phyloP scores from a whole-genome alignment of 129 eudicot species.

The Lactuca saligna region DNA sequence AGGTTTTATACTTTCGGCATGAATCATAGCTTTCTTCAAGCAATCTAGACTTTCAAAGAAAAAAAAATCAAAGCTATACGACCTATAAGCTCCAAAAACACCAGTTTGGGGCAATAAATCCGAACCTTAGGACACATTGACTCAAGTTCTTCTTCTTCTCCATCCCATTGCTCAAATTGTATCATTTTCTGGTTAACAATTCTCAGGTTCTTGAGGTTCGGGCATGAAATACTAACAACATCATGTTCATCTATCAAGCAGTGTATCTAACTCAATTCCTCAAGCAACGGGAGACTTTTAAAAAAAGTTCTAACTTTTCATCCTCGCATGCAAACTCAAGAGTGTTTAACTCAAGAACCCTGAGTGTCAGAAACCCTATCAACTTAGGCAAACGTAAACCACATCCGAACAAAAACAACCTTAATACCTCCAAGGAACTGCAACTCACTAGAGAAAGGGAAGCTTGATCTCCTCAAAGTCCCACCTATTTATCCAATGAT shows the following conservation, averaged over 20 bases:
- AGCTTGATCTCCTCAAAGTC: conserved; percentile 1
- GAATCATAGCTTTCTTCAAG: conserved; percentile 22
- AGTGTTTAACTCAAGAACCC: conserved; percentile 20
- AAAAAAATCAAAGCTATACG: background rate
- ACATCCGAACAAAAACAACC: background rate
- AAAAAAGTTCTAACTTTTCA: background rate
- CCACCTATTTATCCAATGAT: conserved; percentile 3
- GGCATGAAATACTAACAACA: conserved; percentile 7
- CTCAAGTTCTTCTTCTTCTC: background rate
- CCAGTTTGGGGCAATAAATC: conserved; percentile 16
- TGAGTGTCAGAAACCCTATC: conserved; percentile 13
- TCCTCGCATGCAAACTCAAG: background rate
- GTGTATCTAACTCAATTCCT: conserved; percentile 27
- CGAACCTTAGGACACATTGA: background rate
- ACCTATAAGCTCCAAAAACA: conserved; percentile 16
- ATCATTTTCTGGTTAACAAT: background rate
- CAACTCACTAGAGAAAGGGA: conserved; percentile 8
- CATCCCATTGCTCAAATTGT: no score
- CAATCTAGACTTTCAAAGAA: conserved; percentile 3
- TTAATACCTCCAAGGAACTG: conserved; percentile 19
- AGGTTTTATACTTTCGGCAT: background rate
- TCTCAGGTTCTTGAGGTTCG: conserved; percentile 18
- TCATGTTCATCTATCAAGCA: background rate
- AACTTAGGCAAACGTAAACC: conserved; percentile 8
- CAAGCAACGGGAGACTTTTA: conserved; percentile 3